Conservation (phyloP, 495 filamentous ascomycete genomes). For the Cryomyces antarcticus region DNA sequence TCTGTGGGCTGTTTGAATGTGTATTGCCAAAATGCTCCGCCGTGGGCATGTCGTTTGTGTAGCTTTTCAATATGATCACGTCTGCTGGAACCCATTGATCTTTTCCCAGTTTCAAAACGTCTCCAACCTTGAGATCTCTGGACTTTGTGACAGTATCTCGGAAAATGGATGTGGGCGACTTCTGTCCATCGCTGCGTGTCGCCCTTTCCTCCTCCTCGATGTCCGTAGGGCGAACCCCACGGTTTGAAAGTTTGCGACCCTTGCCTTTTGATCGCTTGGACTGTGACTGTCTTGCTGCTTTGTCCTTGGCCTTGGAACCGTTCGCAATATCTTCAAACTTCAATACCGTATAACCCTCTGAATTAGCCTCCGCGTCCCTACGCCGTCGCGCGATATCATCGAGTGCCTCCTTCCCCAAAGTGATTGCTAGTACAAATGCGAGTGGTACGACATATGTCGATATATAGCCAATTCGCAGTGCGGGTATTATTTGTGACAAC, state of each 20-base stretch:
- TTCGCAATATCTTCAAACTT: constrained; percentile 29
- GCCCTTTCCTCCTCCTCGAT: constrained; percentile 21
- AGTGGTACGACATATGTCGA: constrained; percentile 87
- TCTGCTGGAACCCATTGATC: constrained; percentile 87
- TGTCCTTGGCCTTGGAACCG: constrained; percentile 5
- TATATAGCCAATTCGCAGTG: constrained; percentile 79
- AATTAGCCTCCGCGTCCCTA: constrained; percentile 84
- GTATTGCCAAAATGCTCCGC: constrained; percentile 6
- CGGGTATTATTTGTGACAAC: constrained; percentile 74
- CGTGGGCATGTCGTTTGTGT: constrained; percentile 36
- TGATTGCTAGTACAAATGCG: constrained; percentile 77
- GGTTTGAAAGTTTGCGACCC: constrained; percentile 8
- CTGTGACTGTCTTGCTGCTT: neutral
- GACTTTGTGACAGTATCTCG: constrained; percentile 48
- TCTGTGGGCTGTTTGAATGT: neutral
- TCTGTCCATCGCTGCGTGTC: constrained; percentile 20
- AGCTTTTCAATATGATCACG: constrained; percentile 77
- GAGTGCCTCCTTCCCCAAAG: constrained; percentile 84
- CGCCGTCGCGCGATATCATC: constrained; percentile 77
- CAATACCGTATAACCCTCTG: constrained; percentile 70
- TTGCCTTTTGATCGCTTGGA: constrained; percentile 1
- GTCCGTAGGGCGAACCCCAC: constrained; percentile 19
- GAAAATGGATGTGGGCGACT: constrained; percentile 23
- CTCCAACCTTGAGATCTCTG: constrained; percentile 81
- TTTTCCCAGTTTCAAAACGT: constrained; percentile 78